Evolutionary conservation across 495 filamentous ascomycete species (phyloP).

Genomic region (Acidomyces sp.): DNA sequence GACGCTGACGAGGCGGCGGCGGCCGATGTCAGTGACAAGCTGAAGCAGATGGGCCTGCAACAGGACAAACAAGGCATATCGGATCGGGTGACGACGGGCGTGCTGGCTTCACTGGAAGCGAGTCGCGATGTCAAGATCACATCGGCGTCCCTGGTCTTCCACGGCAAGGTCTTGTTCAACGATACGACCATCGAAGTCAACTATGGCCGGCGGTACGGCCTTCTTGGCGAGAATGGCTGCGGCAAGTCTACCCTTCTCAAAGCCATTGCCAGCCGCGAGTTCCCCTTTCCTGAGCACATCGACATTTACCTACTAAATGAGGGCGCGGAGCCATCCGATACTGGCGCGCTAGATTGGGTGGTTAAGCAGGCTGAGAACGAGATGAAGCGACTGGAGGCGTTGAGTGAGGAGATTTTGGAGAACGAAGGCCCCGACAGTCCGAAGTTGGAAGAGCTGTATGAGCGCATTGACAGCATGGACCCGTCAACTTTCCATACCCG

Average conservation of each 20-base stretch:
- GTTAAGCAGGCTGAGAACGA: slow-evolving; percentile 90
- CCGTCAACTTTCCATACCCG: slow-evolving; percentile 98
- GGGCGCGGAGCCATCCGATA: slow-evolving; percentile 77
- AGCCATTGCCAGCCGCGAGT: slow-evolving; percentile 86
- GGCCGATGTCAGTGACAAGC: slow-evolving; percentile 48
- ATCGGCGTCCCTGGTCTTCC: slow-evolving; percentile 86
- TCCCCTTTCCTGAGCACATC: slow-evolving; percentile 87
- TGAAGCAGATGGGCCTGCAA: slow-evolving; percentile 72
- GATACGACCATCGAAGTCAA: slow-evolving; percentile 90
- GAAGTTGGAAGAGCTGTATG: slow-evolving; percentile 88
- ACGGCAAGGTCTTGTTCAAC: slow-evolving; percentile 88
- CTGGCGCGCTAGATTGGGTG: slow-evolving; percentile 93
- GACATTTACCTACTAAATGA: slow-evolving; percentile 99
- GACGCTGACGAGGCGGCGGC: slow-evolving; percentile 51
- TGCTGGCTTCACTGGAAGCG: slow-evolving; percentile 67
- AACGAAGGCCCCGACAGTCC: slow-evolving; percentile 81
- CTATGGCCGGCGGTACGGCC: slow-evolving; percentile 81
- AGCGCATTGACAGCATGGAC: slow-evolving; percentile 99
- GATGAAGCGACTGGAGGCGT: slow-evolving; percentile 72
- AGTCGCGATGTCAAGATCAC: slow-evolving; percentile 95
- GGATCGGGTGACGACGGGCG: slow-evolving; percentile 96
- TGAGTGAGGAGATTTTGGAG: slow-evolving; percentile 84
- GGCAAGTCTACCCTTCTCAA: slow-evolving; percentile 96
- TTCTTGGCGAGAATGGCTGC: slow-evolving; percentile 97
- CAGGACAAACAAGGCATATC: slow-evolving; percentile 93